phyloP scores from a whole-genome alignment of 306 rosid species.

The Lathyrus sativus region DNA sequence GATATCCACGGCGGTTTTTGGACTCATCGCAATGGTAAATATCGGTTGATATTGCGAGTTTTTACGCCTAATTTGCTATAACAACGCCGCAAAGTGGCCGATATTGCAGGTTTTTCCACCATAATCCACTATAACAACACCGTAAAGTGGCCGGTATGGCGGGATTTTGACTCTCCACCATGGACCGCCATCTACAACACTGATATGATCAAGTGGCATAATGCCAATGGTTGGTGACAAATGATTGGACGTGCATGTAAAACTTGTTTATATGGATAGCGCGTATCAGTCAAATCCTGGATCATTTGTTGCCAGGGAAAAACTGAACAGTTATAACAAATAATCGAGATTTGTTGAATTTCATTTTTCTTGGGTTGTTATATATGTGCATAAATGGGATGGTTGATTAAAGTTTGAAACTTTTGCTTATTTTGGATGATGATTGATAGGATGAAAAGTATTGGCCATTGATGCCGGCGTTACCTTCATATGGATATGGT shows the following conservation, averaged over 20 bases:
- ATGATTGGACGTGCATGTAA: neutral
- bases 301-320: neutral
- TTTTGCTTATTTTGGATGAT: conserved; percentile 37
- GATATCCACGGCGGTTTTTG: too few species aligned
- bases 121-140: too few species aligned
- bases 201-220: neutral
- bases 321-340: neutral
- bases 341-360: neutral
- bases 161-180: too few species aligned
- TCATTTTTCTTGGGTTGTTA: neutral
- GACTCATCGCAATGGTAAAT: too few species aligned
- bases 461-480: conserved; percentile 90
- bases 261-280: neutral
- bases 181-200: too few species aligned
- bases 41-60: too few species aligned
- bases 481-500: conserved; percentile 98
- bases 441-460: conserved; percentile 73
- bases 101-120: too few species aligned
- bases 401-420: conserved; percentile 9
- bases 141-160: too few species aligned
- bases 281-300: neutral
- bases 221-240: too few species aligned
- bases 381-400: neutral
- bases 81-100: too few species aligned
- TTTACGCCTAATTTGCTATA: too few species aligned